phyloP scores from a whole-genome alignment of 768 basidiomycete genomes.

The Kwoniella sp. region DNA sequence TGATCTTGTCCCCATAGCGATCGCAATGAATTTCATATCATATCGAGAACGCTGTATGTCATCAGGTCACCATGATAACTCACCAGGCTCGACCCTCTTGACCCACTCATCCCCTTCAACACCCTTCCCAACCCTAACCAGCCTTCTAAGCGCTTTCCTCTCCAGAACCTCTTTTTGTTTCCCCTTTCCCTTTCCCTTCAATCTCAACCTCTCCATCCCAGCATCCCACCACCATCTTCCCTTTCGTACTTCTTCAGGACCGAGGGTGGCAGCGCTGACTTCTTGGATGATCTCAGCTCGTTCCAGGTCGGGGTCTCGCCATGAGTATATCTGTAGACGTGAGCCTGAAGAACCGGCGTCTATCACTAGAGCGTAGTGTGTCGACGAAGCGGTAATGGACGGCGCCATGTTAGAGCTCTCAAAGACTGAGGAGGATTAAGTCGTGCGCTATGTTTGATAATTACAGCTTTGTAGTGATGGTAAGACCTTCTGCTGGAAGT shows the following conservation, averaged over 20 bases:
- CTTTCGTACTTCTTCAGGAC: conserved; percentile 35
- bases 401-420: conserved; percentile 45
- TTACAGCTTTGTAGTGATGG: no score
- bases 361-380: conserved; percentile 68
- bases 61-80: conserved; percentile 50
- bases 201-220: conserved; percentile 59
- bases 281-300: conserved; percentile 60
- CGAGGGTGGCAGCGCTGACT: conserved; percentile 56
- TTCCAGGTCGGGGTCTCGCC: conserved; percentile 76
- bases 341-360: conserved; percentile 99
- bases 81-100: conserved; percentile 89
- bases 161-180: conserved; percentile 59
- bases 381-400: conserved; percentile 41
- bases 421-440: no score
- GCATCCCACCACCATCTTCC: conserved; percentile 81
- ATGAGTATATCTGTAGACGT: conserved; percentile 92
- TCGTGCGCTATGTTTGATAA: no score
- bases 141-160: conserved; percentile 47
- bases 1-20: no score
- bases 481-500: no score
- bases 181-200: conserved; percentile 59
- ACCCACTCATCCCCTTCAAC: conserved; percentile 85
- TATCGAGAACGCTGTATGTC: no score
- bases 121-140: conserved; percentile 91
- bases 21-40: no score